Evolutionary conservation across 2,329 filamentous ascomycete genomes (phyloP).

Genomic region (Onygenales sp.): DNA sequence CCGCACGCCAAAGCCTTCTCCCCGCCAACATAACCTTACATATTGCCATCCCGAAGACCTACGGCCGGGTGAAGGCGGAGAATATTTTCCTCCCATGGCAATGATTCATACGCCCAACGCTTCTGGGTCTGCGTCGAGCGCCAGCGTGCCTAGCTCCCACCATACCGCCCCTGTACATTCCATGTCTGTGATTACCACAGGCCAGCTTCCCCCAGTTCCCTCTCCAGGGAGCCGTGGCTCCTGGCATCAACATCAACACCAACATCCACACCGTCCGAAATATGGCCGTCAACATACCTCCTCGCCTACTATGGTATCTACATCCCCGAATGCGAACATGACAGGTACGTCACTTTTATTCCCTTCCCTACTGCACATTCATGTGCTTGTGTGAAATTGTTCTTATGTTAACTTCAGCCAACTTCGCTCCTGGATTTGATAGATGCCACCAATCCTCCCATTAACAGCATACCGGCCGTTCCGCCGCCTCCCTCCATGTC

Average conservation of each 20-base stretch:
- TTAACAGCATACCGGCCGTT: conserved; percentile 22
- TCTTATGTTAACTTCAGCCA: background rate
- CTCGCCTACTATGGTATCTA: conserved; percentile 61
- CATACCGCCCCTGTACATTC: conserved; percentile 46
- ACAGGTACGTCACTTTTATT: conserved; percentile 7
- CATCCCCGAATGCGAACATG: conserved; percentile 30
- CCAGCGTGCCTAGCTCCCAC: conserved; percentile 30
- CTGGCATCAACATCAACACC: conserved; percentile 48
- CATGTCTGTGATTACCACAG: conserved; percentile 72
- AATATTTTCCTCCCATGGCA: conserved; percentile 74
- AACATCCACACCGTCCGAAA: conserved; percentile 49
- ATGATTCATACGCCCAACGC: conserved; percentile 36
- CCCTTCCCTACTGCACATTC: background rate
- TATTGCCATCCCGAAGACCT: conserved; percentile 50
- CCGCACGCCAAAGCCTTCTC: conserved; percentile 72
- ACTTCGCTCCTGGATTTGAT: background rate
- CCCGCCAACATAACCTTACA: conserved; percentile 41
- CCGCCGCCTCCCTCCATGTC: conserved; percentile 43
- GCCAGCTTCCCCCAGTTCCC: conserved; percentile 68
- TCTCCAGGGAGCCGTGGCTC: conserved; percentile 63
- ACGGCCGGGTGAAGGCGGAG: conserved; percentile 59
- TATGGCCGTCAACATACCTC: conserved; percentile 65
- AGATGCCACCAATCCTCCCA: conserved; percentile 31
- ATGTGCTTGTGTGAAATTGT: background rate
- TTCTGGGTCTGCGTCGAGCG: conserved; percentile 29